Conservation (phyloP, 192 early-diverging fungal genomes). For the Coemansia sp. region DNA sequence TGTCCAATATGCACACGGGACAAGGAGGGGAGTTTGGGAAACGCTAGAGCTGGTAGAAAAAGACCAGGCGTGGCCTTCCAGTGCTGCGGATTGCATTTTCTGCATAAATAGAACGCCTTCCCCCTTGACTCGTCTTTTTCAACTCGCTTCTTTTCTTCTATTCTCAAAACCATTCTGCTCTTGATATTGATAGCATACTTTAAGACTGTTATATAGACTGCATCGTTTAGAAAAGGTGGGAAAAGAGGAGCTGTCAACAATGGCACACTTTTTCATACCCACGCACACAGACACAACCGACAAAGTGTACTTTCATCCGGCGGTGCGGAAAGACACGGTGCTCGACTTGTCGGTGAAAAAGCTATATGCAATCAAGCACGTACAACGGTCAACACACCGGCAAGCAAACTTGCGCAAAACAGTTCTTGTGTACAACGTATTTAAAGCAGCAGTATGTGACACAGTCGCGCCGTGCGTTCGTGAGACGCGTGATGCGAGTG, state of each 20-base stretch:
- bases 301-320: conserved; percentile 18
- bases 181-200: too few relatives aligned
- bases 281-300: neutral
- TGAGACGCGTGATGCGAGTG: neutral
- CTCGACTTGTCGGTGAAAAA: conserved; percentile 42
- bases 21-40: too few relatives aligned
- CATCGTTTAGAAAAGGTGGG: too few relatives aligned
- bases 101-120: neutral
- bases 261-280: conserved; percentile 21
- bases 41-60: neutral
- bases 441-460: conserved; percentile 15
- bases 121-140: neutral
- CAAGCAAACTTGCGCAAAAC: conserved; percentile 40
- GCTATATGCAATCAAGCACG: conserved; percentile 36
- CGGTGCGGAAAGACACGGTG: conserved; percentile 27
- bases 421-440: conserved; percentile 49
- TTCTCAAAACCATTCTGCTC: too few relatives aligned
- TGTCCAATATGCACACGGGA: too few relatives aligned
- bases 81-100: neutral
- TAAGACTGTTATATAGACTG: too few relatives aligned
- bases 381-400: conserved; percentile 31
- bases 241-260: neutral
- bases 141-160: neutral
- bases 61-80: neutral
- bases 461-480: neutral